These are phyloP conservation scores for Sclerotinia borealis DNA, from an alignment of 2,329 filamentous ascomycete genomes.

Conservation along the genomic window DNA sequence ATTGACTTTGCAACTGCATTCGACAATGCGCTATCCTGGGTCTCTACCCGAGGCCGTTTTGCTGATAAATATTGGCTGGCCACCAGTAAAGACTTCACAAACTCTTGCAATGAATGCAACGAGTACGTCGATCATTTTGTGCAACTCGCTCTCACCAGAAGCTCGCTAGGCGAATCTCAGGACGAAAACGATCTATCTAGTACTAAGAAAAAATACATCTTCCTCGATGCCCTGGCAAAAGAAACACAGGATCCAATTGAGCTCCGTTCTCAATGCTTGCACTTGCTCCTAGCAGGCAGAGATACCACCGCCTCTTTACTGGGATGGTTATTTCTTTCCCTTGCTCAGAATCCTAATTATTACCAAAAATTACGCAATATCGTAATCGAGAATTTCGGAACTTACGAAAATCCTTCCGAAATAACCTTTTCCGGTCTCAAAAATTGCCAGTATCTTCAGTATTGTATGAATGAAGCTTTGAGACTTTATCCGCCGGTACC, in stretches of 20 bases:
- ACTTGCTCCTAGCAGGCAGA: conserved; percentile 35
- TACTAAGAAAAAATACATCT: conserved; percentile 36
- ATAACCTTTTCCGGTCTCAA: conserved; percentile 44
- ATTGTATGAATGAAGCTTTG: conserved; percentile 46
- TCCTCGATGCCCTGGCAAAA: conserved; percentile 42
- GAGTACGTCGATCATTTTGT: conserved; percentile 41
- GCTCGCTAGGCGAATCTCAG: conserved; percentile 21
- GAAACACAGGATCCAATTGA: conserved; percentile 40
- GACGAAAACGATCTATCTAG: conserved; percentile 35
- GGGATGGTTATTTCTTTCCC: conserved; percentile 29
- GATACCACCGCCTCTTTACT: conserved; percentile 38
- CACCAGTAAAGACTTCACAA: conserved; percentile 31
- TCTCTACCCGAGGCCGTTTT: background rate
- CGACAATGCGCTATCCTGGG: background rate
- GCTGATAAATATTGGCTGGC: conserved; percentile 20
- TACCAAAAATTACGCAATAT: conserved; percentile 27
- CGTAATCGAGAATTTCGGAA: conserved; percentile 22
- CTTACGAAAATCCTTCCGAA: conserved; percentile 38
- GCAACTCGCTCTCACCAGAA: conserved; percentile 24
- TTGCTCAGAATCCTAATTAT: conserved; percentile 26
- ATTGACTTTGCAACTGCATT: background rate
- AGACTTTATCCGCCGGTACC: conserved; percentile 36
- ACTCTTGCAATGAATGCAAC: conserved; percentile 29
- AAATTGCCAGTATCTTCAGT: conserved; percentile 47
- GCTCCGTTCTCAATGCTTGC: conserved; percentile 39